Conservation (phyloP, 2,329 filamentous ascomycete genomes). For the Fusarium protoensiforme region DNA sequence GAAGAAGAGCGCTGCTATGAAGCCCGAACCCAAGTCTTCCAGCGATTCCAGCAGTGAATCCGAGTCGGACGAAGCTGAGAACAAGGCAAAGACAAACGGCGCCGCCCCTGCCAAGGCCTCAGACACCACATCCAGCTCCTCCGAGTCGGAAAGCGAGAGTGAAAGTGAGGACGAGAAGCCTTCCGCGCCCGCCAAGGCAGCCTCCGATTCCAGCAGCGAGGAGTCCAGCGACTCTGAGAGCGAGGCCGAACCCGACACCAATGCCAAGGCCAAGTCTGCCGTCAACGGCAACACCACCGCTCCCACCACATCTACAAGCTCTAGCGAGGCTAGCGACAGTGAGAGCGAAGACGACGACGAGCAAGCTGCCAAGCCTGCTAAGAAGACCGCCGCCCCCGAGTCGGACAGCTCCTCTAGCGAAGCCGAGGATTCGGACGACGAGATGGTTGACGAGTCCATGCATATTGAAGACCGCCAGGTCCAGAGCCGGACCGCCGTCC, state of each 20-base stretch:
- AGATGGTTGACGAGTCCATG: slow-evolving; percentile 54
- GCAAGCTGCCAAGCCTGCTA: slow-evolving; percentile 16
- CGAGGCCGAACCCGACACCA: slow-evolving; percentile 37
- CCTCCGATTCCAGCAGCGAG: slow-evolving; percentile 37
- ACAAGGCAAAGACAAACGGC: slow-evolving; percentile 37
- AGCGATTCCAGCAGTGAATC: slow-evolving; percentile 45
- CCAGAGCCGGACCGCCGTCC: slow-evolving; percentile 52
- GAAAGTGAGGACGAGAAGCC: slow-evolving; percentile 42
- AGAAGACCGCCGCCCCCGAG: slow-evolving; percentile 28
- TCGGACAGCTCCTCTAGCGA: slow-evolving; percentile 36
- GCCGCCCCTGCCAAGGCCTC: slow-evolving; percentile 21
- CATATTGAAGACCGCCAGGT: slow-evolving; percentile 49
- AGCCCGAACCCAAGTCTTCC: slow-evolving; percentile 34
- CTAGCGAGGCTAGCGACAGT: slow-evolving; percentile 40
- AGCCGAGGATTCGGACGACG: slow-evolving; percentile 44
- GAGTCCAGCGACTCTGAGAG: slow-evolving; percentile 45
- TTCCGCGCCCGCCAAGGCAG: slow-evolving; percentile 25
- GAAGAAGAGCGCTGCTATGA: slow-evolving; percentile 32
- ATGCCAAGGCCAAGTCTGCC: slow-evolving; percentile 31
- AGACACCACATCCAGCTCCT: slow-evolving; percentile 39
- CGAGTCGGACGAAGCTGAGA: slow-evolving; percentile 40
- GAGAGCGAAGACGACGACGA: slow-evolving; percentile 39
- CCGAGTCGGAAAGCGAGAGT: slow-evolving; percentile 45
- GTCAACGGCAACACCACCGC: slow-evolving; percentile 23
- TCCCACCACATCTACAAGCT: slow-evolving; percentile 30